These are phyloP conservation scores for Takashimella tepidaria DNA, from an alignment of 1,284 basidiomycete species.

Conservation along the genomic window DNA sequence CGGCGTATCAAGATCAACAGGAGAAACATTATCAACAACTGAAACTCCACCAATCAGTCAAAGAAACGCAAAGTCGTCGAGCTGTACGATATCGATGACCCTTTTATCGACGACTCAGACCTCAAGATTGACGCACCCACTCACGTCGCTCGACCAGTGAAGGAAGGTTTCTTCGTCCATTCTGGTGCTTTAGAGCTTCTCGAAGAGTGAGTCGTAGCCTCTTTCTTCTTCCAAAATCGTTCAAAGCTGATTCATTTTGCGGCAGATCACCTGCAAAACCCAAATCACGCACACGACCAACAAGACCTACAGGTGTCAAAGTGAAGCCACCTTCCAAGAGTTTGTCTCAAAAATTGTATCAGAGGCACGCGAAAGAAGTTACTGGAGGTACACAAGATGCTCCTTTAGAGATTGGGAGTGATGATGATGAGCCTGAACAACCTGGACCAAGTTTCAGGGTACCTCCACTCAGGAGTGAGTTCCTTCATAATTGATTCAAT, in stretches of 20 bases:
- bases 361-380: not conserved
- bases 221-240: not conserved
- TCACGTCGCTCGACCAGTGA: conserved; percentile 86
- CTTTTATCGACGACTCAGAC: conserved; percentile 97
- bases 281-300: conserved; percentile 6
- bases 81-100: conserved; percentile 81
- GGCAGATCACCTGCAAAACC: conserved; percentile 13
- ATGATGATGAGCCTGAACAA: conserved; percentile 12
- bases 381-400: conserved; percentile 3
- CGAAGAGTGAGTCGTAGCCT: conserved; percentile 30
- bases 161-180: conserved; percentile 90
- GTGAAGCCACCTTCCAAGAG: conserved; percentile 11
- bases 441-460: not conserved
- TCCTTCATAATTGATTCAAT: too few species aligned
- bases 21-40: too few species aligned
- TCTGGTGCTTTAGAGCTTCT: conserved; percentile 74
- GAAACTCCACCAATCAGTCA: conserved; percentile 1
- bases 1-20: not conserved
- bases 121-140: conserved; percentile 83
- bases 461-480: not conserved
- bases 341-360: conserved; percentile 10
- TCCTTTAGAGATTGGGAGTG: conserved; percentile 15
- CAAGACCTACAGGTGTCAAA: conserved; percentile 5
- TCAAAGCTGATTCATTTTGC: not conserved
- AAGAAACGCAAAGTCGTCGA: conserved; percentile 57